A percentile compares a stretch with the other conserved stretches of the same genome.
phyloP scores from a whole-genome alignment of 2,329 filamentous ascomycete genomes.

The Massarina eburnea region DNA sequence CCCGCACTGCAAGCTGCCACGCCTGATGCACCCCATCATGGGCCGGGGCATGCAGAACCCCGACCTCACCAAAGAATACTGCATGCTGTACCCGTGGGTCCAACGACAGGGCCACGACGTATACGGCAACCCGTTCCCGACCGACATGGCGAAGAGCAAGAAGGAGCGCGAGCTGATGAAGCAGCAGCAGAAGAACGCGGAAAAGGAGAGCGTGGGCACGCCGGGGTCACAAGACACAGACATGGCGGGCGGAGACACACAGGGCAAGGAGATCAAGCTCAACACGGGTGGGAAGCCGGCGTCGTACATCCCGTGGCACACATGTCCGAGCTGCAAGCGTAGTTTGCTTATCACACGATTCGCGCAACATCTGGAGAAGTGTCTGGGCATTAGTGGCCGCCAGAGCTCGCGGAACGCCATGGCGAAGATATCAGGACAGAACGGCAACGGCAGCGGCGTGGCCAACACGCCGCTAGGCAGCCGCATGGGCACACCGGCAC shows the following conservation, averaged over 20 bases:
- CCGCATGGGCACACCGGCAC: slow-evolving; percentile 45
- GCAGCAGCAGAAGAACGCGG: slow-evolving; percentile 44
- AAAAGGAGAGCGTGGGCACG: slow-evolving; percentile 49
- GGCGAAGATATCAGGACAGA: slow-evolving; percentile 46
- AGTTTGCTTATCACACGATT: slow-evolving; percentile 63
- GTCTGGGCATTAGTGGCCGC: slow-evolving; percentile 59
- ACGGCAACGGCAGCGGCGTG: slow-evolving; percentile 39
- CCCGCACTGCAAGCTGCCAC: slow-evolving; percentile 72
- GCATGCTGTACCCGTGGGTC: slow-evolving; percentile 77
- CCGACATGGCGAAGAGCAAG: slow-evolving; percentile 72
- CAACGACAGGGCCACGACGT: slow-evolving; percentile 76
- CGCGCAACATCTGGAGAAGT: slow-evolving; percentile 63
- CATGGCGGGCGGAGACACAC: slow-evolving; percentile 33
- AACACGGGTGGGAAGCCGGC: slow-evolving; percentile 51
- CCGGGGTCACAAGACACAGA: slow-evolving; percentile 49
- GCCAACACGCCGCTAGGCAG: slow-evolving; percentile 48
- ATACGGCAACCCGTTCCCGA: slow-evolving; percentile 79
- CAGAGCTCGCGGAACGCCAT: slow-evolving; percentile 53
- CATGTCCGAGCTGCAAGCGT: slow-evolving; percentile 62
- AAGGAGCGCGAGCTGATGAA: slow-evolving; percentile 66
- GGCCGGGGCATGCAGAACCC: slow-evolving; percentile 70
- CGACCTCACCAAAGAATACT: slow-evolving; percentile 63
- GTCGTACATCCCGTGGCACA: slow-evolving; percentile 55
- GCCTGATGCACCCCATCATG: slow-evolving; percentile 71
- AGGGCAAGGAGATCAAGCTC: slow-evolving; percentile 48